Evolutionary conservation across 1,284 basidiomycete species (phyloP).

Genomic region (Austroboletus niveus): DNA sequence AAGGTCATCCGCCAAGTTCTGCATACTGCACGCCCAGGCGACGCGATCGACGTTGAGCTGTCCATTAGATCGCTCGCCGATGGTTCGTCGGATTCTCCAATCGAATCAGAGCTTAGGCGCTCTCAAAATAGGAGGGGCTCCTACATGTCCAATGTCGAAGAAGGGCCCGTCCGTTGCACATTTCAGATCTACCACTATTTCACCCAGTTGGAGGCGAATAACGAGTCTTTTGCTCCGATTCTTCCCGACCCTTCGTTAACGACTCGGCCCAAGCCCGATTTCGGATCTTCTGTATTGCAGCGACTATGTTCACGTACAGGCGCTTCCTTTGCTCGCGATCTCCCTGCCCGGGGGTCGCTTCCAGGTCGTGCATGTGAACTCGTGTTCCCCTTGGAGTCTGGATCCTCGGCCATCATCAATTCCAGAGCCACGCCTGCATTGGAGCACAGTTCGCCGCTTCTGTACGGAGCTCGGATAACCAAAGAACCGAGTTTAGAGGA

Average conservation of each 20-base stretch:
- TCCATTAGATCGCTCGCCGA: constrained; percentile 44
- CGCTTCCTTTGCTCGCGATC: constrained; percentile 54
- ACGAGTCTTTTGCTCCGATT: constrained; percentile 29
- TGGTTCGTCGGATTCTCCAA: constrained; percentile 23
- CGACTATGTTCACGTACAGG: constrained; percentile 67
- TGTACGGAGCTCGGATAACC: constrained; percentile 47
- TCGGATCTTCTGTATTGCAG: constrained; percentile 62
- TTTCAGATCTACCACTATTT: constrained; percentile 52
- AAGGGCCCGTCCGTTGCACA: constrained; percentile 43
- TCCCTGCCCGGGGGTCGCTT: constrained; percentile 41
- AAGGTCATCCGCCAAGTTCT: constrained; percentile 87
- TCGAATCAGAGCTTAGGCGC: constrained; percentile 18
- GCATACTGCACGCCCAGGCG: constrained; percentile 61
- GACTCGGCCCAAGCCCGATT: constrained; percentile 48
- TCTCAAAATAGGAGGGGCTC: constrained; percentile 25
- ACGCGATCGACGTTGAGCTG: constrained; percentile 89
- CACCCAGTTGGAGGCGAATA: constrained; percentile 12
- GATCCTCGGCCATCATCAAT: constrained; percentile 37
- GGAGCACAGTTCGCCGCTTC: constrained; percentile 44
- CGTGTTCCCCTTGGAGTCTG: constrained; percentile 53
- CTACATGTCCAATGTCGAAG: constrained; percentile 26
- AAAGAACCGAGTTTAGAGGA: constrained; percentile 78
- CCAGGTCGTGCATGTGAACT: constrained; percentile 56
- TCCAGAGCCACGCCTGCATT: constrained; percentile 36
- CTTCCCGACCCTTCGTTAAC: constrained; percentile 6